Conservation (phyloP, 1,284 basidiomycete species). For the Heimioporus punctisporus region DNA sequence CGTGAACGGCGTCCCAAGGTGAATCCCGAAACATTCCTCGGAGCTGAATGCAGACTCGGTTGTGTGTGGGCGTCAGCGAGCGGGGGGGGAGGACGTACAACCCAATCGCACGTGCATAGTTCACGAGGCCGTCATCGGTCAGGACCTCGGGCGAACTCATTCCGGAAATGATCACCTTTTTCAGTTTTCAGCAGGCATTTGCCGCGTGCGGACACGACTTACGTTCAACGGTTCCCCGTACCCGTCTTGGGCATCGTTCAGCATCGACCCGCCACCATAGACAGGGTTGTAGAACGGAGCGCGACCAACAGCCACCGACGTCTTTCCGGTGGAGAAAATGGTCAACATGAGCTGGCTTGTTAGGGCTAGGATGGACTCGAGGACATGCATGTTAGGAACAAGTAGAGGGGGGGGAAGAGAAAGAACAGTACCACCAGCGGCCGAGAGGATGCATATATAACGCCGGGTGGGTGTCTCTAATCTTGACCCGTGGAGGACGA, state of each 20-base stretch:
- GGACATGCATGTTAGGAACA: conserved; percentile 7
- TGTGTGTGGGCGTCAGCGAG: background rate
- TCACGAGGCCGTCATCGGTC: conserved; percentile 55
- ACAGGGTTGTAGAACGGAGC: conserved; percentile 48
- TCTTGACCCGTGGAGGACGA: no score
- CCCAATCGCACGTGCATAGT: conserved; percentile 61
- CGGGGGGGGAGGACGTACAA: conserved; percentile 43
- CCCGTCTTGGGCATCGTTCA: conserved; percentile 47
- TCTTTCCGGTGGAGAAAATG: conserved; percentile 1
- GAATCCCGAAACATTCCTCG: conserved; percentile 63
- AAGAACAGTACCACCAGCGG: no score
- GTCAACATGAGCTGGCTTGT: conserved; percentile 3
- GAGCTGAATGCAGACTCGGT: conserved; percentile 43
- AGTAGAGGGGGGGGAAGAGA: background rate
- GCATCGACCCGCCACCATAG: conserved; percentile 52
- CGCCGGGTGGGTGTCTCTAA: no score
- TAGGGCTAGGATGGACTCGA: conserved; percentile 7
- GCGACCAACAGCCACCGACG: background rate
- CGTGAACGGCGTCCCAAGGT: conserved; percentile 57
- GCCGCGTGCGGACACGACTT: conserved; percentile 8
- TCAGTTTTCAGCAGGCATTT: no score
- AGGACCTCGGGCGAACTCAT: conserved; percentile 58
- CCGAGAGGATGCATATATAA: no score
- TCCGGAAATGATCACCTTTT: conserved; percentile 56
- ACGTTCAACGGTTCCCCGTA: conserved; percentile 67